Evolutionary conservation across 2,329 filamentous ascomycete species (phyloP).

Genomic region (Fusarium liriodendri): DNA sequence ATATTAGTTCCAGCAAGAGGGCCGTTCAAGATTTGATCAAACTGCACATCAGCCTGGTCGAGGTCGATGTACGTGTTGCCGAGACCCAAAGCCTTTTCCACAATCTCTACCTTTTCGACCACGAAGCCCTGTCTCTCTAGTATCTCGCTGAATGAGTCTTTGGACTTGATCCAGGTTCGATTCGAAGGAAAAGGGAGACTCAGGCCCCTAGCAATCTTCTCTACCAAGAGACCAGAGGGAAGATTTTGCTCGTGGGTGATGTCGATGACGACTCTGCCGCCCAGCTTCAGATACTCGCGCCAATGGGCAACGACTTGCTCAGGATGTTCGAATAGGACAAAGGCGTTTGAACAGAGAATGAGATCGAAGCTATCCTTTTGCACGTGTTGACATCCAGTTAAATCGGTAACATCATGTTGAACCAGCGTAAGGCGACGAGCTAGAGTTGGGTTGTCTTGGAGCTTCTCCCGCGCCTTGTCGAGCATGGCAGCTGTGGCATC

Average conservation of each 20-base stretch:
- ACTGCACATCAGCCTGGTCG: constrained; percentile 45
- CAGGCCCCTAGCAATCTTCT: constrained; percentile 40
- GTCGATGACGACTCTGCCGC: constrained; percentile 47
- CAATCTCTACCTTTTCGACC: constrained; percentile 39
- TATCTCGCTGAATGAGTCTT: constrained; percentile 42
- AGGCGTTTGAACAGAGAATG: constrained; percentile 49
- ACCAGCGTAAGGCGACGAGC: constrained; percentile 39
- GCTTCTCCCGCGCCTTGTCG: constrained; percentile 39
- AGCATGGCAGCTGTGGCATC: constrained; percentile 50
- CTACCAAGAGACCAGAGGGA: constrained; percentile 40
- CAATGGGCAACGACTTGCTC: constrained; percentile 43
- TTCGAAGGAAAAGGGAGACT: constrained; percentile 44
- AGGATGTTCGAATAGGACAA: constrained; percentile 47
- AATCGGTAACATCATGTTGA: constrained; percentile 44
- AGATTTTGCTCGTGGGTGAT: constrained; percentile 48
- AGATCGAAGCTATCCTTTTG: constrained; percentile 43
- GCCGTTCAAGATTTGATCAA: constrained; percentile 39
- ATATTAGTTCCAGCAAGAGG: constrained; percentile 31
- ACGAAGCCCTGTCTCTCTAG: constrained; percentile 43
- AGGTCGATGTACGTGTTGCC: constrained; percentile 36
- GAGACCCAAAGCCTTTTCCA: constrained; percentile 43
- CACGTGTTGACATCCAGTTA: constrained; percentile 34
- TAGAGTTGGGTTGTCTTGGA: constrained; percentile 24
- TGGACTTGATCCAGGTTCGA: constrained; percentile 45
- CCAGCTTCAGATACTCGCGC: constrained; percentile 43